Percentiles rank a stretch among this genome's conserved stretches.
Evolutionary conservation across 2,329 filamentous ascomycete genomes (phyloP).

Genomic region (Arthrobotrys sphaeroides): DNA sequence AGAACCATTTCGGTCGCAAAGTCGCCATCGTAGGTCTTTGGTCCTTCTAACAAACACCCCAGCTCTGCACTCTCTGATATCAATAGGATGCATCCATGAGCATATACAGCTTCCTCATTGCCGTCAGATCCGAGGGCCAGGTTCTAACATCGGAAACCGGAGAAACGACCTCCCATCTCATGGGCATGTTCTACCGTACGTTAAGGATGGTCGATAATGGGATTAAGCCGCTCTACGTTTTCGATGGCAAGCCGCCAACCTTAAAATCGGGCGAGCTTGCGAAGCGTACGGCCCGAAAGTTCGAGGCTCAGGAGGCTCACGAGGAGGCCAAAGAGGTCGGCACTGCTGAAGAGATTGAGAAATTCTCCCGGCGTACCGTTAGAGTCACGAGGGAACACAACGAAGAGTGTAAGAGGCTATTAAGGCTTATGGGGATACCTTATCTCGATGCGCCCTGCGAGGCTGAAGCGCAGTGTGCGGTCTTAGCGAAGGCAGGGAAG

Average conservation of each 20-base stretch:
- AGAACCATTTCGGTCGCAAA: constrained; percentile 97
- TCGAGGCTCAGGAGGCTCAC: constrained; percentile 85
- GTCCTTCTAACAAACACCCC: not conserved
- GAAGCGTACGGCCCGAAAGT: constrained; percentile 93
- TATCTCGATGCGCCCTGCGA: constrained; percentile 96
- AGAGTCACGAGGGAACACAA: constrained; percentile 97
- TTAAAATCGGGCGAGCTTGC: constrained; percentile 97
- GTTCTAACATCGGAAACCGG: constrained; percentile 94
- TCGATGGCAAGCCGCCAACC: constrained; percentile 95
- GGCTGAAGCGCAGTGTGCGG: constrained; percentile 95
- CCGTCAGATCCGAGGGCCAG: constrained; percentile 94
- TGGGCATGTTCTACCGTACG: constrained; percentile 99
- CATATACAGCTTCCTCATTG: constrained; percentile 98
- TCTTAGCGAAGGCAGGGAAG: constrained; percentile 86
- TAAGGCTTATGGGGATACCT: constrained; percentile 95
- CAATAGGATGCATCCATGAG: constrained; percentile 79
- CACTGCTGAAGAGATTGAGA: constrained; percentile 96
- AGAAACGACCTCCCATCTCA: constrained; percentile 96
- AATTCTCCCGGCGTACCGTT: constrained; percentile 92
- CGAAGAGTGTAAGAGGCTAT: constrained; percentile 85
- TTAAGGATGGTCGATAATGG: constrained; percentile 98
- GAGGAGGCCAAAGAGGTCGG: constrained; percentile 98
- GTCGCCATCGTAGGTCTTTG: constrained; percentile 86
- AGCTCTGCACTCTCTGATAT: not conserved
- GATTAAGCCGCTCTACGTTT: constrained; percentile 97